Evolutionary conservation across 257 asterid genomes (phyloP), one percentile per base, ranked within the genome.

Genomic region (Gentiana macrophylla): DNA sequence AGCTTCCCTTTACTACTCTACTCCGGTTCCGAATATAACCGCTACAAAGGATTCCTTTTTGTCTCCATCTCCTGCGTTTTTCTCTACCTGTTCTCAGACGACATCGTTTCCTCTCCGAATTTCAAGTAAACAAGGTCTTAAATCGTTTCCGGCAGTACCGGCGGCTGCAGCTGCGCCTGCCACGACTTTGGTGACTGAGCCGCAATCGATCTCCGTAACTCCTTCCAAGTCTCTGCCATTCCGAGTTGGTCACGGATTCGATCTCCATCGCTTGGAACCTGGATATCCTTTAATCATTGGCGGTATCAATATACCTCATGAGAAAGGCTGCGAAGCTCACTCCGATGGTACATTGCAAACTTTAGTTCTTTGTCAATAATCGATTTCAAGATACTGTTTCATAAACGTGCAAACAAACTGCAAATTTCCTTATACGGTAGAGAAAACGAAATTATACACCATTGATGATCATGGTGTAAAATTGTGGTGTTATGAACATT

Each of bases 161-260:
- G 78, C 70, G 9, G 67, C 83, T 0, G 64, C 81, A 46, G 66
- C 83, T 0, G 64, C 81, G 48, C 6, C 80, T 32, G 62, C 66
- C 67, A 57, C 83, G 60, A 53, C 81, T 8, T 77, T 75, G 46
- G 83, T 73, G 71, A 74, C 80, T 11, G 82, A 76, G 59, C 65
- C 80, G 55, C 52, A 57, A 37, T 12, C 58, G 0, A 36, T 57
- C 24, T 37, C 71, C 12, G 58, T 70, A 0, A 33, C 69, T 35
- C 62, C 82, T 6, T 64, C 83, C 3, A 89, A 80, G 75, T 44
- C 75, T 49, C 72, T 83, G 38, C 94, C 97, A 10, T 86, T 89
- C 68, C 90, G 97, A 54, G 84, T 89, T 0, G 97, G 97, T 49
- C 97, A 89, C 56, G 97, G 97, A 49, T 89, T 89, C 68, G 97